Evolutionary conservation across 257 asterid genomes (phyloP), one percentile per base, ranked within the genome.

Genomic region (Jasminum sambac): DNA sequence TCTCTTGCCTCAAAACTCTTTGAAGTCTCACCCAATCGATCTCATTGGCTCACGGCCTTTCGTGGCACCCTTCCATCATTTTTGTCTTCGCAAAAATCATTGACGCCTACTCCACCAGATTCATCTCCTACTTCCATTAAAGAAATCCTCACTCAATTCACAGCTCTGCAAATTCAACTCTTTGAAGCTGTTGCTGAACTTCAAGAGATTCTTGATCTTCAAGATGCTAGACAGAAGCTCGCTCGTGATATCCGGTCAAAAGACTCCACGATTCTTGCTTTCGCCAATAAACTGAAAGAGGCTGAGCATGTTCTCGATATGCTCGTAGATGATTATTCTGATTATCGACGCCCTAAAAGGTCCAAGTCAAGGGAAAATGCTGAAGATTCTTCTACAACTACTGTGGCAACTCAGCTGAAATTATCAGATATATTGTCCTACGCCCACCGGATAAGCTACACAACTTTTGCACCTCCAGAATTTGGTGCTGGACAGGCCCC

Each of bases 381-480:
- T 5, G 84, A 84, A 11, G 83, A 78, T 72, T 81, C 86, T 75
- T 76, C 86, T 6, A 80, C 90, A 30, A 88, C 98, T 7, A 90
- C 95, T 2, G 84, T 87, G 43, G 82, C 84, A 48, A 85, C 96
- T 34, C 96, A 71, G 79, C 80, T 94, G 50, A 94, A 94, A 64
- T 69, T 89, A 21, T 79, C 96, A 0, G 93, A 94, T 73, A 81
- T 94, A 65, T 50, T 94, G 67, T 88, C 96, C 0, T 94, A 86
- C 46, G 98, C 96, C 1, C 98, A 89, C 58, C 84, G 77, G 77
- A 87, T 94, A 66, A 94, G 98, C 81, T 94, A 94, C 87, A 94
- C 96, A 12, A 91, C 99, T 26, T 95, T 91, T 42, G 99, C 98
- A 7, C 99, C 99, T 52, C 98, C 99, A 13, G 96, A 86, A 75